Evolutionary conservation across 441 rosid genomes (phyloP), one percentile per base, ranked within the genome.

Genomic region (Brassica hybrid): DNA sequence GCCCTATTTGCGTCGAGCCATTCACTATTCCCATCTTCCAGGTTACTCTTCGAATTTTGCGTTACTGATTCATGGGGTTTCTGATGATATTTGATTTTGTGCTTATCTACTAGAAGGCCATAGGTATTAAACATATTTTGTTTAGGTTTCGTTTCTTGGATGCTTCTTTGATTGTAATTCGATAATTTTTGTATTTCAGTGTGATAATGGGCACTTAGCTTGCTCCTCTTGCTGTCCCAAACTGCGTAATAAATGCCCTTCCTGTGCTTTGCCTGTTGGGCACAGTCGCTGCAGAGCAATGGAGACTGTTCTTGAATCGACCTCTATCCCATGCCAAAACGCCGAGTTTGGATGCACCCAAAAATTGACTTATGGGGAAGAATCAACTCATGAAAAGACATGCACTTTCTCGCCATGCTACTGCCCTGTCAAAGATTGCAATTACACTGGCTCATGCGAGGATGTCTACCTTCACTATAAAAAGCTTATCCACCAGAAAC

Each of bases 191-290:
- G 57, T 50, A 58, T 21, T 58, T 11, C 63, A 58, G 63, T 21
- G 63, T 58, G 63, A 58, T 58, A 58, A 58, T 58, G 63, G 63
- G 1, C 63, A 57, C 21, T 57, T 57, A 18, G 27, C 62, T 19
- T 57, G 62, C 62, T 57, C 62, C 11, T 57, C 30, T 57, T 57
- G 62, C 62, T 19, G 62, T 57, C 62, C 30, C 62, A 57, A 19
- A 57, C 62, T 57, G 62, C 23, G 27, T 19, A 19, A 57, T 19
- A 19, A 21, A 11, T 57, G 62, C 7, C 62, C 62, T 57, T 11
- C 1, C 25, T 58, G 63, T 21, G 14, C 7, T 21, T 58, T 11
- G 3, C 63, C 63, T 58, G 3, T 58, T 11, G 63, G 63, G 4
- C 14, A 58, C 32, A 58, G 6, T 21, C 32, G 63, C 7, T 58